These are phyloP conservation scores for Prunus yedoensis DNA, from an alignment of 331 rosid species.

Conservation along the genomic window DNA sequence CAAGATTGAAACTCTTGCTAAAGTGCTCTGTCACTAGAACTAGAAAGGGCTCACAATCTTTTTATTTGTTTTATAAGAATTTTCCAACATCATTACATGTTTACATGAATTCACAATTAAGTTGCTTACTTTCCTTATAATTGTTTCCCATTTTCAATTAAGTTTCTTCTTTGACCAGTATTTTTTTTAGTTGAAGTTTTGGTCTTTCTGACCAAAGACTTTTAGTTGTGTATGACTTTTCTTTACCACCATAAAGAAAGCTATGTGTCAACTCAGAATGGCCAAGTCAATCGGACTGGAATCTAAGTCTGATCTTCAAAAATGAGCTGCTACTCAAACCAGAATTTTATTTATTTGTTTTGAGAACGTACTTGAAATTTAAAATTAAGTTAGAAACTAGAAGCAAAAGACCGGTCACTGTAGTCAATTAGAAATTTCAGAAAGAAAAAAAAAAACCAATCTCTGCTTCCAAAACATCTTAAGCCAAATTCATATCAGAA, in stretches of 20 bases:
- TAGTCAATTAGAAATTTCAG: constrained; percentile 5
- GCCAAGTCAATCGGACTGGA: constrained; percentile 2
- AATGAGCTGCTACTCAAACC: neutral
- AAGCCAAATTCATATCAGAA: neutral
- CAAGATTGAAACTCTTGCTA: neutral
- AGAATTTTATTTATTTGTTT: neutral
- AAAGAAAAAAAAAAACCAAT: too few species aligned
- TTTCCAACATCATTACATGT: too few species aligned
- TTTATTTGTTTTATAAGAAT: too few species aligned
- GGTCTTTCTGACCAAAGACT: neutral
- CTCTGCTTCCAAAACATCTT: neutral
- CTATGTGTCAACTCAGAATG: neutral
- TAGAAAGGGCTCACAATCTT: too few species aligned
- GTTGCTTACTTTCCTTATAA: neutral
- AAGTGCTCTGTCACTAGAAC: too few species aligned
- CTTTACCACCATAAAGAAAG: neutral
- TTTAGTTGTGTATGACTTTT: neutral
- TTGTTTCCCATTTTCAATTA: too few species aligned
- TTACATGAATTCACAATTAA: too few species aligned
- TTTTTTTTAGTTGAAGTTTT: neutral
- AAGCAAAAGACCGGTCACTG: constrained; percentile 16
- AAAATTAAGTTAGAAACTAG: neutral
- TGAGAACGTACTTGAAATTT: neutral
- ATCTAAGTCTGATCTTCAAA: constrained; percentile 19
- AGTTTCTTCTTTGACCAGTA: neutral